Percentiles rank a stretch among this genome's conserved stretches.
Conservation (phyloP, 75 land plant species). For the Cunninghamia lanceolata region DNA sequence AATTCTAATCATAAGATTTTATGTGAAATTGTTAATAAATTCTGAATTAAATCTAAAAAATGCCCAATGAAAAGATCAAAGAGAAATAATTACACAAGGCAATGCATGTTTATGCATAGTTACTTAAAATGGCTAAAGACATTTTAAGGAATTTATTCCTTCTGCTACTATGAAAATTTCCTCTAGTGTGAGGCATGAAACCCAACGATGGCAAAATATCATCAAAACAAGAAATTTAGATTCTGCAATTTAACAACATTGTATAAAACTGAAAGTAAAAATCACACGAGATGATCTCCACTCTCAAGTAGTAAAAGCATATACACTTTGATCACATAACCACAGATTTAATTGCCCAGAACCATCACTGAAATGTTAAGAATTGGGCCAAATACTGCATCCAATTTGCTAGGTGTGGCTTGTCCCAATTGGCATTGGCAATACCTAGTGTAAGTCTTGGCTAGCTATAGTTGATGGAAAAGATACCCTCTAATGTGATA, state of each 20-base stretch:
- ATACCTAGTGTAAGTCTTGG: background rate
- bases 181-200: background rate
- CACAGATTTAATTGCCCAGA: too few species aligned
- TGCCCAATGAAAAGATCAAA: too few species aligned
- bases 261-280: background rate
- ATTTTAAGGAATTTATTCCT: background rate
- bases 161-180: background rate
- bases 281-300: background rate
- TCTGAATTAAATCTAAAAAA: too few species aligned
- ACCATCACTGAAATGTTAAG: too few species aligned
- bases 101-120: too few species aligned
- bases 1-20: too few species aligned
- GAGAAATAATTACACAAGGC: too few species aligned
- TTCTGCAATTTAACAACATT: background rate
- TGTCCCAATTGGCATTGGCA: background rate
- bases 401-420: background rate
- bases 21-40: too few species aligned
- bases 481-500: background rate
- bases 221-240: background rate
- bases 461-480: background rate
- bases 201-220: background rate
- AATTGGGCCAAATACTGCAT: background rate
- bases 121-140: too few species aligned
- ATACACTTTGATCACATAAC: too few species aligned
- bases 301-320: too few species aligned